A percentile compares a stretch with the other conserved stretches of the same genome.
These are phyloP conservation scores for Puccinia horiana DNA, from an alignment of 1,284 basidiomycete species.

Conservation along the genomic window DNA sequence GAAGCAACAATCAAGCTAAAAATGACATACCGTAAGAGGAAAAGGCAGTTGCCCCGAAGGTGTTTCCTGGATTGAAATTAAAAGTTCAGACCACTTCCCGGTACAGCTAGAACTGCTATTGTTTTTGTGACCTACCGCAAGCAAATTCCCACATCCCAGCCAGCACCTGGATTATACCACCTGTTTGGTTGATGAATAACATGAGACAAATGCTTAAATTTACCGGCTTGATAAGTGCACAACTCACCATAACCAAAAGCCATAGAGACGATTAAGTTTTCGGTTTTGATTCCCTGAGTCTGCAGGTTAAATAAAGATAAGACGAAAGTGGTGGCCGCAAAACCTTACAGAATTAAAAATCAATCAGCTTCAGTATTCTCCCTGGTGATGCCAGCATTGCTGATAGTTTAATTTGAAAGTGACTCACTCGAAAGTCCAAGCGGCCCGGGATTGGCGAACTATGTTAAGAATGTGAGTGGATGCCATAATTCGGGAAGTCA, in stretches of 20 bases:
- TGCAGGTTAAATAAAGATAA: slow-evolving; percentile 61
- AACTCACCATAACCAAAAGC: slow-evolving; percentile 66
- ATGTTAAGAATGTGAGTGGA: neutral
- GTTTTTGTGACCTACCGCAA: slow-evolving; percentile 14
- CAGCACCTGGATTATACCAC: slow-evolving; percentile 73
- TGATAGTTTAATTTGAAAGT: neutral
- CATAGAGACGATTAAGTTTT: slow-evolving; percentile 80
- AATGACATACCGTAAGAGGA: slow-evolving; percentile 39
- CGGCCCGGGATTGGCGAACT: slow-evolving; percentile 31
- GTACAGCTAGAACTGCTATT: neutral
- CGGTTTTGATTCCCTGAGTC: slow-evolving; percentile 60
- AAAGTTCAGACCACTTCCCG: neutral
- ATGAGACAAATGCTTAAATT: neutral
- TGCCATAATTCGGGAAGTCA: neutral
- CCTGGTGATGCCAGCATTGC: neutral
- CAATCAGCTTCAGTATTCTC: neutral
- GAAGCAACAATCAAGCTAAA: neutral
- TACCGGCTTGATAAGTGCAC: neutral
- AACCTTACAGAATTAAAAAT: slow-evolving; percentile 58
- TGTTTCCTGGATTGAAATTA: slow-evolving; percentile 53
- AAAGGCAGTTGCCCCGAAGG: slow-evolving; percentile 66
- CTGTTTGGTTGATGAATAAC: slow-evolving; percentile 57
- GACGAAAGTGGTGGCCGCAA: slow-evolving; percentile 64
- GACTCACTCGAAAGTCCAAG: slow-evolving; percentile 31
- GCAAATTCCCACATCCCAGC: slow-evolving; percentile 64